Evolutionary conservation across 495 filamentous ascomycete genomes (phyloP), one percentile per base, ranked within the genome.

Genomic region (Haplographium delicatum): DNA sequence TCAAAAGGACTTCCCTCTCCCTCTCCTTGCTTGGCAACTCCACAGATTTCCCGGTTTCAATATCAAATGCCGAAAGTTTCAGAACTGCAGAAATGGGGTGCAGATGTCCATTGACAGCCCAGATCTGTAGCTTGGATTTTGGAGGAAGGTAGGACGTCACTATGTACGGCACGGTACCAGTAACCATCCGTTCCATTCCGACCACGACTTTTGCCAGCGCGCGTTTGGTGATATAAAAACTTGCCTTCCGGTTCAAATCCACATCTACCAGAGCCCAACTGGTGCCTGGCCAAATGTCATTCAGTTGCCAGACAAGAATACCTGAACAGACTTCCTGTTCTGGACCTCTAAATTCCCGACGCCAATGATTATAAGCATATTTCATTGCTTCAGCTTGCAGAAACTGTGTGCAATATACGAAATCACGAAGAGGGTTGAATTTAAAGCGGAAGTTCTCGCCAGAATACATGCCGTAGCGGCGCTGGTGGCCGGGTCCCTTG

Each of bases 301-400:
- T 96, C 37, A 93, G 64, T 63, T 96, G 90, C 90, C 90, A 96
- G 1, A 93, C 81, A n/a, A 96, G 68, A 11, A 84, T 86, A 11
- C 90, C 90, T 38, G 84, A 83, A 59, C 90, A 95, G 15, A 67
- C 58, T 49, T 85, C 76, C 53, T 77, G 69, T n/a, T 80, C 81
- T 5, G 60, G 62, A 8, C 63, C 62, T 1, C 69, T 65, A 81
- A 86, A 91, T 64, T 89, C 78, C 20, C 84, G 76, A 13, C 85
- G 76, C 86, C 86, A 94, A 16, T 78, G 74, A 48, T 81, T 79
- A 65, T 89, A 91, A 23, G 84, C 88, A 55, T 76, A 84, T 60
- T 77, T 76, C 69, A 93, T 72, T 4, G 85, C 82, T 53, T 94
- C 88, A 8, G 86, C 82, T 69, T 94, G 88, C 28, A 87, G 74